These are phyloP conservation scores for Dissophora globulifera DNA, from an alignment of 192 early-diverging fungal species.

Conservation along the genomic window DNA sequence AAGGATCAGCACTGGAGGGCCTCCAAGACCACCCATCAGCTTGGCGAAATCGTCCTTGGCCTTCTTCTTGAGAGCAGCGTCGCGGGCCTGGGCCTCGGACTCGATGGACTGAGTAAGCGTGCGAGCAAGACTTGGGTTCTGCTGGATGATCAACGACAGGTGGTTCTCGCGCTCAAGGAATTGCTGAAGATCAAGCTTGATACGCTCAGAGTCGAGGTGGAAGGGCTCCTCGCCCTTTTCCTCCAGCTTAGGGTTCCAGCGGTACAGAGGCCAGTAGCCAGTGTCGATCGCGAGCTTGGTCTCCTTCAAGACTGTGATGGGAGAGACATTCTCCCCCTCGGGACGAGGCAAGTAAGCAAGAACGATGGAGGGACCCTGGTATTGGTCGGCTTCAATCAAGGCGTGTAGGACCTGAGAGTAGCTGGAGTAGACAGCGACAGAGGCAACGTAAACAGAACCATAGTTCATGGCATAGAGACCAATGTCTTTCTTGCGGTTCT, in stretches of 20 bases:
- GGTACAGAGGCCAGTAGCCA: conserved; percentile 94
- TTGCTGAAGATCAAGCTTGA: conserved; percentile 80
- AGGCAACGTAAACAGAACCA: conserved; percentile 90
- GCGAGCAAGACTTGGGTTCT: conserved; percentile 71
- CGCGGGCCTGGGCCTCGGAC: conserved; percentile 68
- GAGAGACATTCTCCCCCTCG: conserved; percentile 60
- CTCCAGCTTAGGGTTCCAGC: conserved; percentile 85
- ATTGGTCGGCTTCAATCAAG: conserved; percentile 90
- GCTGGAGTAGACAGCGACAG: conserved; percentile 86
- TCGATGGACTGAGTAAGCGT: conserved; percentile 72
- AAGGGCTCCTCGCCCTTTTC: conserved; percentile 71
- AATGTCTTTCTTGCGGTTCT: conserved; percentile 90
- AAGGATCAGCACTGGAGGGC: conserved; percentile 84
- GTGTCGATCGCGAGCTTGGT: conserved; percentile 90
- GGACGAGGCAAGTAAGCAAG: conserved; percentile 84
- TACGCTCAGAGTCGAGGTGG: conserved; percentile 78
- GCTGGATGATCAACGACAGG: conserved; percentile 77
- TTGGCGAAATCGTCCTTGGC: conserved; percentile 74
- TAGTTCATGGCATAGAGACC: conserved; percentile 97
- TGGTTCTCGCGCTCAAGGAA: conserved; percentile 89
- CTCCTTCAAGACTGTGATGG: conserved; percentile 85
- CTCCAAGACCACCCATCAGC: conserved; percentile 78
- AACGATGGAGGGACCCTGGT: conserved; percentile 88
- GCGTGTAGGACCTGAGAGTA: conserved; percentile 91
- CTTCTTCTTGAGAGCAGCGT: conserved; percentile 69